Conservation (phyloP, 106 monocot species). For the Ottelia alismoides region DNA sequence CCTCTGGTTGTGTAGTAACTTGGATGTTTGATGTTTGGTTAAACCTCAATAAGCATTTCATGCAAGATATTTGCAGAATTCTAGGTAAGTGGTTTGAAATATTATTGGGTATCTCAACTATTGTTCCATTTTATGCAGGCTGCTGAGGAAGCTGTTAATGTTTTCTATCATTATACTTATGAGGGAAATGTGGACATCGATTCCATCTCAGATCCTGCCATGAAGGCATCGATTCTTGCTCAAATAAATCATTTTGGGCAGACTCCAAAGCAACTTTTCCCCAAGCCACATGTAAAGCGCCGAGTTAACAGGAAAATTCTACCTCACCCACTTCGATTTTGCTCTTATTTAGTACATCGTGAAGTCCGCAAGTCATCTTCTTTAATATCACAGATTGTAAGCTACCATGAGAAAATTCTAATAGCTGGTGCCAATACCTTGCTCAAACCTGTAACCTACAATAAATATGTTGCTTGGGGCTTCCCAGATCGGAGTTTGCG, state of each 20-base stretch:
- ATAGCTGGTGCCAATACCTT: constrained; percentile 39
- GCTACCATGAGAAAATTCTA: constrained; percentile 62
- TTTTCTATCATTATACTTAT: constrained; percentile 94
- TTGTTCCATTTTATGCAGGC: constrained; percentile 29
- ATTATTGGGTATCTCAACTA: neutral
- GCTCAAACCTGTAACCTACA: constrained; percentile 60
- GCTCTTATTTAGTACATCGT: constrained; percentile 29
- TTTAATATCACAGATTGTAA: constrained; percentile 49
- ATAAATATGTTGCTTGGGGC: constrained; percentile 74
- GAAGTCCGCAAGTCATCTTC: constrained; percentile 47
- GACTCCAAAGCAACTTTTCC: constrained; percentile 82
- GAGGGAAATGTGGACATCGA: constrained; percentile 92
- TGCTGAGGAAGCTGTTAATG: constrained; percentile 83
- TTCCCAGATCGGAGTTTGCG: constrained; percentile 79
- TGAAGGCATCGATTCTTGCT: constrained; percentile 90
- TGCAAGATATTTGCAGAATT: too few relatives aligned
- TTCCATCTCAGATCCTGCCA: constrained; percentile 65
- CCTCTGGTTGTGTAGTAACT: constrained; percentile 68
- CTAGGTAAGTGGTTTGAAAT: too few relatives aligned
- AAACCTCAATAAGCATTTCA: too few relatives aligned
- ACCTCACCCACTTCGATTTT: constrained; percentile 57
- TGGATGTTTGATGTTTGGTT: too few relatives aligned
- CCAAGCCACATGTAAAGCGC: constrained; percentile 62
- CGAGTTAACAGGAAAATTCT: constrained; percentile 36
- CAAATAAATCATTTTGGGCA: constrained; percentile 96